phyloP scores from a whole-genome alignment of 371 early-diverging fungal species.

The Scutellospora calospora region DNA sequence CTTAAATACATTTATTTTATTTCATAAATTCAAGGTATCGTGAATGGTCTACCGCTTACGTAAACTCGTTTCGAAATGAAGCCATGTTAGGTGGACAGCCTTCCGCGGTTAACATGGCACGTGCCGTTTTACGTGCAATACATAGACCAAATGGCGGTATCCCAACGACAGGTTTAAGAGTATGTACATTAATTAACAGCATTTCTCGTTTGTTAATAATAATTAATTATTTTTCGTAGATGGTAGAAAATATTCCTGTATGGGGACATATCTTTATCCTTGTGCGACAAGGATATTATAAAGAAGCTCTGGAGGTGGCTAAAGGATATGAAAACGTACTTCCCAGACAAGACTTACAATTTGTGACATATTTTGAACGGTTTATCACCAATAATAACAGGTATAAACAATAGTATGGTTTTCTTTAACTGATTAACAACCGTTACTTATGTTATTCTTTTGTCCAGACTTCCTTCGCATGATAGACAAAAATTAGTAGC shows the following conservation, averaged over 20 bases:
- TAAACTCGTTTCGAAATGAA: slow-evolving; percentile 54
- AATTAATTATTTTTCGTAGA: background rate
- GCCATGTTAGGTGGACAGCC: slow-evolving; percentile 79
- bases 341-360: slow-evolving; percentile 1
- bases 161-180: slow-evolving; percentile 4
- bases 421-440: background rate
- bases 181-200: background rate
- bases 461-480: slow-evolving; percentile 7
- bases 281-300: slow-evolving; percentile 13
- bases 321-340: background rate
- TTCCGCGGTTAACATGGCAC: slow-evolving; percentile 66
- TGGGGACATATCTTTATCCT: slow-evolving; percentile 37
- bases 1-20: background rate
- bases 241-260: slow-evolving; percentile 30
- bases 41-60: slow-evolving; percentile 49
- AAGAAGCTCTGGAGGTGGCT: slow-evolving; percentile 26
- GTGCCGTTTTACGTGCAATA: slow-evolving; percentile 58
- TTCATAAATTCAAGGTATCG: slow-evolving; percentile 42
- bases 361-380: slow-evolving; percentile 27
- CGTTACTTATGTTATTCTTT: background rate
- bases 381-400: slow-evolving; percentile 24
- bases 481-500: slow-evolving; percentile 35
- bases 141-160: slow-evolving; percentile 41
- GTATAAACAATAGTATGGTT: background rate
- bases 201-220: background rate